These are phyloP conservation scores for Geotrichum klebahnii DNA, from an alignment of 1,139 yeast genomes.

Conservation along the genomic window DNA sequence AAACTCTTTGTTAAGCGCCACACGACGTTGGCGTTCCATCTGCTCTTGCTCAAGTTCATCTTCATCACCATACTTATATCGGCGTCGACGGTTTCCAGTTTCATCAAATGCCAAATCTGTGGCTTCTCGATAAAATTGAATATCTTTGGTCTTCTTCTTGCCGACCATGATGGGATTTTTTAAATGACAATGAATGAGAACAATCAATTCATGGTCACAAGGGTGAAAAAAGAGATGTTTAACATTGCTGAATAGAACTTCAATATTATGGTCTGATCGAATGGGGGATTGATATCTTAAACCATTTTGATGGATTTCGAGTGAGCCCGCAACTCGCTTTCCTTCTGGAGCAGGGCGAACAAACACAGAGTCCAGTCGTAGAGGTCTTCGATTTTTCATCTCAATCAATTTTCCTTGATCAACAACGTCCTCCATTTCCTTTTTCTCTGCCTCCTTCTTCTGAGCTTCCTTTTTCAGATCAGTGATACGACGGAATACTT, in stretches of 20 bases:
- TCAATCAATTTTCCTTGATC: slow-evolving; percentile 86
- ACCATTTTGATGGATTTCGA: slow-evolving; percentile 94
- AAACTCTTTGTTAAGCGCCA: slow-evolving; percentile 87
- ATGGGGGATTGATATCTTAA: slow-evolving; percentile 83
- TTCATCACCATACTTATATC: slow-evolving; percentile 93
- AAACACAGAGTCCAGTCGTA: slow-evolving; percentile 80
- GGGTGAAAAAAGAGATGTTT: slow-evolving; percentile 95
- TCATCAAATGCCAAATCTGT: slow-evolving; percentile 95
- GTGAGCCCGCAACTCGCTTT: slow-evolving; percentile 85
- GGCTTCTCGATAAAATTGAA: slow-evolving; percentile 95
- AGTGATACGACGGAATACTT: slow-evolving; percentile 82
- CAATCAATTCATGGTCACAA: slow-evolving; percentile 90
- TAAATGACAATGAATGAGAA: slow-evolving; percentile 85
- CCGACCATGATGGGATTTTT: slow-evolving; percentile 94
- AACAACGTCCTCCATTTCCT: slow-evolving; percentile 91
- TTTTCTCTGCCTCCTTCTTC: slow-evolving; percentile 84
- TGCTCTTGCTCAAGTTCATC: slow-evolving; percentile 98
- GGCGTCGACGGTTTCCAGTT: slow-evolving; percentile 88
- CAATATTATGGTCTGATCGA: slow-evolving; percentile 80
- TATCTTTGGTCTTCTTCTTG: slow-evolving; percentile 89
- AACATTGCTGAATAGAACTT: slow-evolving; percentile 81
- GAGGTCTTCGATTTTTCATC: slow-evolving; percentile 73
- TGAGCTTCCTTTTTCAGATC: slow-evolving; percentile 90
- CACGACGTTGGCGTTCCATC: slow-evolving; percentile 91
- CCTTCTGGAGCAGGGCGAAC: slow-evolving; percentile 96